Evolutionary conservation across 345 rosid genomes (phyloP).

Genomic region (Eucalyptus shirleyi): DNA sequence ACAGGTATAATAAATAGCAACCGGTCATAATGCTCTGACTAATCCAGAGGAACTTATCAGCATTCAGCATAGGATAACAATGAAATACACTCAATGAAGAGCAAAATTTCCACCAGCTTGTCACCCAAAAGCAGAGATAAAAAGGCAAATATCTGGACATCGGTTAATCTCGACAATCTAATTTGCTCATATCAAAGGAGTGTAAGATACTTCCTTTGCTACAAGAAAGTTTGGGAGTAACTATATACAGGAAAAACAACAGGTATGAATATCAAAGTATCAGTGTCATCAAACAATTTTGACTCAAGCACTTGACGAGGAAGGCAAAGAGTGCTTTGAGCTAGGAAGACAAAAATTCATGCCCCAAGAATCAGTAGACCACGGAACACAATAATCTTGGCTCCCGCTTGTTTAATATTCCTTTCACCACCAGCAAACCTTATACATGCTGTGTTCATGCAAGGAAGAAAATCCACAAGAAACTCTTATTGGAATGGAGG

Average conservation of each 20-base stretch:
- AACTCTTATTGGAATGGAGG: background rate
- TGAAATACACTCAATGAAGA: background rate
- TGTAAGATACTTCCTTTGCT: no score
- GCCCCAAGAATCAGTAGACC: rapidly evolving
- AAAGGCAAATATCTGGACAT: background rate
- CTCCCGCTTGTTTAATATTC: background rate
- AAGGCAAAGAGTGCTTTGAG: background rate
- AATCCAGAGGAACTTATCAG: background rate
- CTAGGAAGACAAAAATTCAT: background rate
- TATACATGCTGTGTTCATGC: background rate
- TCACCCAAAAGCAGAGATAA: background rate
- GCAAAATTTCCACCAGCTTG: background rate
- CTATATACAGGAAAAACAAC: background rate
- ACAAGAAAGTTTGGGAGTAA: background rate
- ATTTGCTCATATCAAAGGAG: background rate
- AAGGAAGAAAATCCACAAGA: background rate
- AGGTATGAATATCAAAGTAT: background rate
- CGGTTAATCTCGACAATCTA: rapidly evolving
- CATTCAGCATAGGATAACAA: background rate
- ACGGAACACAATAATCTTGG: background rate
- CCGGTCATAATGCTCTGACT: background rate
- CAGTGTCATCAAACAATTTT: background rate
- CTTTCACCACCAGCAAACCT: no score
- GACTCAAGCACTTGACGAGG: background rate
- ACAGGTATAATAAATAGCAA: background rate